Evolutionary conservation across 495 filamentous ascomycete genomes (phyloP).

Genomic region (Penicilliopsis zonata): DNA sequence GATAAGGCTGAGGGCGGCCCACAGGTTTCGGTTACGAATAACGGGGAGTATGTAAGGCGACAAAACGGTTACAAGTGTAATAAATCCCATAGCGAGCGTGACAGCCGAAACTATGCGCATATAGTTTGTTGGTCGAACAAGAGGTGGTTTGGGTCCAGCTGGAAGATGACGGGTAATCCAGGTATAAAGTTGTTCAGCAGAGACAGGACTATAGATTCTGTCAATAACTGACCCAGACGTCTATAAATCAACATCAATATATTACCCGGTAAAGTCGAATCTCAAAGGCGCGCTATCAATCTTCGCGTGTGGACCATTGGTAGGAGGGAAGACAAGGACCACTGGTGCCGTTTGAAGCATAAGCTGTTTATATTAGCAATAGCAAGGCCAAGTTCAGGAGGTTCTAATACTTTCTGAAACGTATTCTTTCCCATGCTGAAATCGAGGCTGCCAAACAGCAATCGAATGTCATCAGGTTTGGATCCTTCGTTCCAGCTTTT

Average conservation of each 20-base stretch:
- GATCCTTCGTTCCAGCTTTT: constrained; percentile 81
- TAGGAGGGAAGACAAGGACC: constrained; percentile 79
- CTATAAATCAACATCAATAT: background rate
- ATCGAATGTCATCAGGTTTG: constrained; percentile 54
- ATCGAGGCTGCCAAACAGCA: constrained; percentile 80
- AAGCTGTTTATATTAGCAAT: constrained; percentile 42
- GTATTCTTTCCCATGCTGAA: constrained; percentile 74
- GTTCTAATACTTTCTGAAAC: constrained; percentile 70
- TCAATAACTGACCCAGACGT: constrained; percentile 1
- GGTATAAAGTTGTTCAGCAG: constrained; percentile 63
- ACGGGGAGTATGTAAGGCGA: constrained; percentile 77
- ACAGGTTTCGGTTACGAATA: constrained; percentile 81
- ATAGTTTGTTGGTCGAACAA: constrained; percentile 83
- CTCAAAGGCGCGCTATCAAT: constrained; percentile 54
- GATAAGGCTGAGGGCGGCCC: constrained; percentile 85
- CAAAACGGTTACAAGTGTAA: constrained; percentile 60
- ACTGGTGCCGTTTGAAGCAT: constrained; percentile 93
- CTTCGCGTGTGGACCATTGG: constrained; percentile 69
- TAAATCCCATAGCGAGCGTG: constrained; percentile 51
- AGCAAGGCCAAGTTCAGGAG: background rate
- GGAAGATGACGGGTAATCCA: constrained; percentile 74
- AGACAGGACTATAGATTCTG: constrained; percentile 41
- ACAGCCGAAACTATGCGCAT: constrained; percentile 55
- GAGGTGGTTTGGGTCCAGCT: constrained; percentile 55
- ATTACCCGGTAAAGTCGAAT: constrained; percentile 84